Conservation (phyloP, 1,284 basidiomycete genomes). For the Malassezia globosa region DNA sequence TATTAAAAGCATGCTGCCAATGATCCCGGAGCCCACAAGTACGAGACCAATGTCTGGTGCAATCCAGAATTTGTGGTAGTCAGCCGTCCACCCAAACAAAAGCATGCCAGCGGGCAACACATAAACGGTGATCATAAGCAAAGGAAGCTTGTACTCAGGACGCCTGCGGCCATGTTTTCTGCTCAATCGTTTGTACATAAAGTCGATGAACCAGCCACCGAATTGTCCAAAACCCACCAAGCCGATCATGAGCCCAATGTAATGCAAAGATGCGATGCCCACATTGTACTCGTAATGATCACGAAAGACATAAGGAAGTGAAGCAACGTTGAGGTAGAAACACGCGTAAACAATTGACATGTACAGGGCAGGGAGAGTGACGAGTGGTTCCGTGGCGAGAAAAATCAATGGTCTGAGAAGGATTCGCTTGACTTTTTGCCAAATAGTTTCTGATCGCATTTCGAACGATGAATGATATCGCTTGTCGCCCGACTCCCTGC, state of each 20-base stretch:
- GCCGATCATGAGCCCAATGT: slow-evolving; percentile 53
- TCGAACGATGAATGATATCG: slow-evolving; percentile 24
- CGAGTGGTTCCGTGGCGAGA: slow-evolving; percentile 51
- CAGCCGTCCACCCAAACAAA: slow-evolving; percentile 59
- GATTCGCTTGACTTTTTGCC: slow-evolving; percentile 43
- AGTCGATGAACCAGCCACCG: slow-evolving; percentile 55
- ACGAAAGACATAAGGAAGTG: slow-evolving; percentile 56
- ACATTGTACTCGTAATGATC: slow-evolving; percentile 50
- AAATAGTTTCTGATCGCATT: slow-evolving; percentile 29
- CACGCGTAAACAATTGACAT: slow-evolving; percentile 45
- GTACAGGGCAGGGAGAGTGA: slow-evolving; percentile 51
- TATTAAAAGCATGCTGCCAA: slow-evolving; percentile 25
- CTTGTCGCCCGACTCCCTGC: slow-evolving; percentile 35
- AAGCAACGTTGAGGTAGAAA: slow-evolving; percentile 56
- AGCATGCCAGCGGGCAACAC: slow-evolving; percentile 56
- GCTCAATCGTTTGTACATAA: slow-evolving; percentile 53
- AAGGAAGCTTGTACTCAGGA: slow-evolving; percentile 50
- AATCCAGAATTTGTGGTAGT: slow-evolving; percentile 57
- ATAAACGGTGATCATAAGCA: slow-evolving; percentile 56
- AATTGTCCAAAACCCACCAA: slow-evolving; percentile 51
- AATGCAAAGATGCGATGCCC: slow-evolving; percentile 56
- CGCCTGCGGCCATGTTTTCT: slow-evolving; percentile 54
- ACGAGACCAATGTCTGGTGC: slow-evolving; percentile 52
- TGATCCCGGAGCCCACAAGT: slow-evolving; percentile 19
- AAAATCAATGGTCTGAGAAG: slow-evolving; percentile 52